Percentiles rank a stretch among this genome's conserved stretches.
Conservation (phyloP, 441 rosid genomes). For the Dalechampia spathulata region DNA sequence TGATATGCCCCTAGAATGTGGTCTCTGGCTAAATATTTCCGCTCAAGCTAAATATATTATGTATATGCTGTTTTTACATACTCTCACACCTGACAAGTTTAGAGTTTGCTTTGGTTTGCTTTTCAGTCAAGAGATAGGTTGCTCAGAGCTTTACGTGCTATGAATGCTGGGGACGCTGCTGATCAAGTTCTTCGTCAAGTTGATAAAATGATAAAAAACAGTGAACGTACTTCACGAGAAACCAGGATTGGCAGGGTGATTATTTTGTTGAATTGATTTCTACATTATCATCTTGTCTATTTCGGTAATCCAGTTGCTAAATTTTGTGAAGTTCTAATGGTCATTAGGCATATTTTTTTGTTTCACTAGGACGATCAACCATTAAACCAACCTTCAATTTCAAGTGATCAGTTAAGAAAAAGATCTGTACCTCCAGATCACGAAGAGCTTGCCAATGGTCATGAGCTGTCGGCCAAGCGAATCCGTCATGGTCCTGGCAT, state of each 20-base stretch:
- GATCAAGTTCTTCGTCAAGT: slow-evolving; percentile 97
- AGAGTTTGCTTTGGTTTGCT: slow-evolving; percentile 15
- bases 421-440: slow-evolving; percentile 61
- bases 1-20: not conserved
- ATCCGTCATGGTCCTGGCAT: slow-evolving; percentile 39
- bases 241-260: slow-evolving; percentile 66
- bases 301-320: slow-evolving; percentile 10
- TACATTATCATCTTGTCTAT: not conserved
- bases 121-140: slow-evolving; percentile 88
- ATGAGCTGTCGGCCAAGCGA: slow-evolving; percentile 61
- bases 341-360: slow-evolving; percentile 18
- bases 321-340: slow-evolving; percentile 13
- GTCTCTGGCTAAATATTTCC: not conserved
- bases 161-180: slow-evolving; percentile 98
- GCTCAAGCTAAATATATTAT: not conserved
- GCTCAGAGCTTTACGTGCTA: slow-evolving; percentile 70
- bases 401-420: slow-evolving; percentile 65
- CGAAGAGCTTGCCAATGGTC: slow-evolving; percentile 55
- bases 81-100: slow-evolving; percentile 13
- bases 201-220: slow-evolving; percentile 72
- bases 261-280: slow-evolving; percentile 5
- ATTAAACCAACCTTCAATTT: slow-evolving; percentile 41
- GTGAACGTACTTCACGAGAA: slow-evolving; percentile 90
- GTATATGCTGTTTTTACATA: not conserved
- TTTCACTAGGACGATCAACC: slow-evolving; percentile 69